These are phyloP conservation scores for Suillus discolor DNA, from an alignment of 768 basidiomycete genomes.

Conservation along the genomic window DNA sequence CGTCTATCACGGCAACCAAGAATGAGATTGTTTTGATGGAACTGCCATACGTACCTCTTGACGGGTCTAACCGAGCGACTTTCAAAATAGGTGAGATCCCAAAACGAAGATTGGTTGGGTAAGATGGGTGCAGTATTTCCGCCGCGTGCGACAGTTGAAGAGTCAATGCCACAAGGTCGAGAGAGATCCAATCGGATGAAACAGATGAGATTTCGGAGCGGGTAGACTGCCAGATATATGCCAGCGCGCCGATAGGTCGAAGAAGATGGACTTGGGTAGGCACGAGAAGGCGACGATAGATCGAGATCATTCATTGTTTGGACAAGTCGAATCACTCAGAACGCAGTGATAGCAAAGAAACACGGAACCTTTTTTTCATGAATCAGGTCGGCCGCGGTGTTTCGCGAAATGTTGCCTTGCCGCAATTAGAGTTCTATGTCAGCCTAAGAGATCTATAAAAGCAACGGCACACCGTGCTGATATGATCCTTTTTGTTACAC, in stretches of 20 bases:
- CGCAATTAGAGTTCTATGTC: slow-evolving; percentile 33
- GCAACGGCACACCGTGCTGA: slow-evolving; percentile 15
- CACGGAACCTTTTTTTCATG: slow-evolving; percentile 29
- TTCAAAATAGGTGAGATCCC: slow-evolving; percentile 42
- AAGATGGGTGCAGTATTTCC: slow-evolving; percentile 27
- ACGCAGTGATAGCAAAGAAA: slow-evolving; percentile 31
- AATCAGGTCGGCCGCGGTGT: slow-evolving; percentile 34
- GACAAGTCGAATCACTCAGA: slow-evolving; percentile 30
- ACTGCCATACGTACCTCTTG: slow-evolving; percentile 35
- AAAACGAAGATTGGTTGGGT: slow-evolving; percentile 49
- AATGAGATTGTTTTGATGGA: slow-evolving; percentile 22
- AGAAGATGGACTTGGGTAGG: slow-evolving; percentile 25
- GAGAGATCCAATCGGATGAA: slow-evolving; percentile 50
- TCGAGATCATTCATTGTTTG: slow-evolving; percentile 29
- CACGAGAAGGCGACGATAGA: slow-evolving; percentile 34
- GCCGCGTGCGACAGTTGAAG: slow-evolving; percentile 31
- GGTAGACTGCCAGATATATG: slow-evolving; percentile 39
- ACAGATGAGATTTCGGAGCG: slow-evolving; percentile 47
- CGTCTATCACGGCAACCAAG: slow-evolving; percentile 21
- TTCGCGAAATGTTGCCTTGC: slow-evolving; percentile 23
- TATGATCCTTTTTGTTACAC: slow-evolving; percentile 12
- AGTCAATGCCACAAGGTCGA: slow-evolving; percentile 42
- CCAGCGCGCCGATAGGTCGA: slow-evolving; percentile 43
- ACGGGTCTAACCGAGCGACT: slow-evolving; percentile 31
- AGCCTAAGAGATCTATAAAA: slow-evolving; percentile 33